These are phyloP conservation scores for Hippophae gyantsensis DNA, from an alignment of 306 rosid genomes.

Conservation along the genomic window DNA sequence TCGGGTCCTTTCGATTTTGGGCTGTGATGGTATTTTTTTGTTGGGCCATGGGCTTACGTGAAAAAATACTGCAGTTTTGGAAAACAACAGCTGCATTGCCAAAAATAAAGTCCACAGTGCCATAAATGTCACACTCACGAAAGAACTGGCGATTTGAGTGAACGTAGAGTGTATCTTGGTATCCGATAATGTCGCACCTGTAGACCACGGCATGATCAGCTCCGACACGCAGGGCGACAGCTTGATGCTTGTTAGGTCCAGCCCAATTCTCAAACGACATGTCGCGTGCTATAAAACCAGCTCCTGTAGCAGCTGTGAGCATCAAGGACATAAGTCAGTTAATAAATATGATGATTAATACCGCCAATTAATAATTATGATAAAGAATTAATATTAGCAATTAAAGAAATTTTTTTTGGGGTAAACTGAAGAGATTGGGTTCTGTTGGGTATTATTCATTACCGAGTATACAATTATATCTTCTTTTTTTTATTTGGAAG, in stretches of 20 bases:
- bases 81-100: constrained; percentile 31
- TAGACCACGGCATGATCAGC: constrained; percentile 29
- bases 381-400: no score
- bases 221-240: constrained; percentile 33
- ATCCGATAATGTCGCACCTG: constrained; percentile 19
- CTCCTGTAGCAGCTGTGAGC: constrained; percentile 63
- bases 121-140: constrained; percentile 28
- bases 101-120: constrained; percentile 30
- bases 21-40: constrained; percentile 34
- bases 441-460: no score
- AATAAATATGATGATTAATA: not conserved
- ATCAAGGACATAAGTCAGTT: not conserved
- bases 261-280: constrained; percentile 74
- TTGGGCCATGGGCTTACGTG: constrained; percentile 7
- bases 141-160: constrained; percentile 34
- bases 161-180: constrained; percentile 34
- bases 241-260: constrained; percentile 49
- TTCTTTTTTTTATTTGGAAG: no score
- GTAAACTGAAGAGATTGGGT: no score
- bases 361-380: not conserved
- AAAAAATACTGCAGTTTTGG: constrained; percentile 23
- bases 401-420: no score
- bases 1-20: constrained; percentile 24
- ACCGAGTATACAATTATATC: no score
- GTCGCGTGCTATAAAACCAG: constrained; percentile 76